Conservation (phyloP, 2,329 filamentous ascomycete species). For the Albifimbria verrucaria region DNA sequence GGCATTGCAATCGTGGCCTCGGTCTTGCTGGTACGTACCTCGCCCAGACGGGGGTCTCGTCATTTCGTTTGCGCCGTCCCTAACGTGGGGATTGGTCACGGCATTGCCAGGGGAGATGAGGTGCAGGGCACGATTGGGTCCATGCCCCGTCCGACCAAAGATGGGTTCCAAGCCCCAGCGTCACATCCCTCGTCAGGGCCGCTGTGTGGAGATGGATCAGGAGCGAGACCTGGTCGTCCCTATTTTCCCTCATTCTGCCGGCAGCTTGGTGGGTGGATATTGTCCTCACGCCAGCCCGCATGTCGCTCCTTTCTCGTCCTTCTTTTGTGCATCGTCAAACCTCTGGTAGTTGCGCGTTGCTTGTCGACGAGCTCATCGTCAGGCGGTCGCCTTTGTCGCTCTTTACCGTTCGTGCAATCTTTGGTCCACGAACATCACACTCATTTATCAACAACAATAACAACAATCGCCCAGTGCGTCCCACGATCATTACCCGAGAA, state of each 20-base stretch:
- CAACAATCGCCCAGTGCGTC: background rate
- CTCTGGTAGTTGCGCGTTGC: background rate
- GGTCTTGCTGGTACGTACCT: background rate
- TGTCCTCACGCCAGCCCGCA: background rate
- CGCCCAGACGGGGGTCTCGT: background rate
- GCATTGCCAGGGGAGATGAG: constrained; percentile 16
- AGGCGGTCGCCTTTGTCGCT: background rate
- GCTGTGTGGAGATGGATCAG: background rate
- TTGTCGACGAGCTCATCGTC: background rate
- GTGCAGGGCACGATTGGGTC: constrained; percentile 20
- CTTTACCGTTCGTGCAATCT: background rate
- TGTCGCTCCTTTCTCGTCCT: background rate
- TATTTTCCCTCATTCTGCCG: background rate
- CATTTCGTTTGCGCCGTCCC: background rate
- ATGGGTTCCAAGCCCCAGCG: background rate
- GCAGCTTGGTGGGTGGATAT: background rate
- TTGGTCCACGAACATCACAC: background rate
- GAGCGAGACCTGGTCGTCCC: background rate
- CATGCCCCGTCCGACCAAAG: constrained; percentile 15
- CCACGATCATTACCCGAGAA: background rate
- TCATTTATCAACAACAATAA: background rate
- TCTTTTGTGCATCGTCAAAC: background rate
- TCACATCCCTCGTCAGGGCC: background rate
- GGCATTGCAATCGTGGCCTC: background rate
- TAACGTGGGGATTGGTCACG: constrained; percentile 17